phyloP scores from a whole-genome alignment of 352 stramenopile genomes.

The Phytophthora rubi region DNA sequence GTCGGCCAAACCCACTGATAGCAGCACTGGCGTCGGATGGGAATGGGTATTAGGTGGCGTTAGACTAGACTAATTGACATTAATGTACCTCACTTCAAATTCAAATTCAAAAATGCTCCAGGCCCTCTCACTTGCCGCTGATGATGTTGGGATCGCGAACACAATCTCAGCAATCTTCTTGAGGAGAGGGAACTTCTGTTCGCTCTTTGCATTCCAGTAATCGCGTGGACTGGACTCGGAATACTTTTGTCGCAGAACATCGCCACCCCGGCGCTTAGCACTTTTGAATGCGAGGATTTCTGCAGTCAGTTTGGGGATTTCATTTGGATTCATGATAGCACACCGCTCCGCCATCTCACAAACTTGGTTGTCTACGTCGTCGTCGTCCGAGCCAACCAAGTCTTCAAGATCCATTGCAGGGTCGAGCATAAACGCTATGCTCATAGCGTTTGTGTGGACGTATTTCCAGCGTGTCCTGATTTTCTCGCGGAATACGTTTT shows the following conservation, averaged over 20 bases:
- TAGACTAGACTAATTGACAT: too few relatives aligned
- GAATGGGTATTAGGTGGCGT: too few relatives aligned
- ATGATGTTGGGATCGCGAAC: not conserved
- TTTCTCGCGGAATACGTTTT: not conserved
- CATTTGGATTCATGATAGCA: not conserved
- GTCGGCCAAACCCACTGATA: too few relatives aligned
- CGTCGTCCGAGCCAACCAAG: not conserved
- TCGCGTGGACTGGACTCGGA: not conserved
- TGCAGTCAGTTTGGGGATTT: not conserved
- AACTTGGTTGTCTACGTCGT: not conserved
- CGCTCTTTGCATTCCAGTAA: not conserved
- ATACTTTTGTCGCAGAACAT: not conserved
- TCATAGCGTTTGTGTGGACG: conserved; percentile 9
- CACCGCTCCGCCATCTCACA: not conserved
- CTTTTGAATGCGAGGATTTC: not conserved
- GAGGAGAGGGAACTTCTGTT: not conserved
- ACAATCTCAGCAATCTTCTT: not conserved
- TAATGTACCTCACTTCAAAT: too few relatives aligned
- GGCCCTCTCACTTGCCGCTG: not conserved
- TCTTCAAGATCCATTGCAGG: conserved; percentile 1
- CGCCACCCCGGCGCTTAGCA: not conserved
- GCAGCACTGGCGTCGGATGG: too few relatives aligned
- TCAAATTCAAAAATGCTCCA: not conserved
- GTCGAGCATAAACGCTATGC: conserved; percentile 3
- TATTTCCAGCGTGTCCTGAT: conserved; percentile 5